Evolutionary conservation across 306 rosid genomes (phyloP), one percentile per base, ranked within the genome.

Genomic region (Fragaria vesca): DNA sequence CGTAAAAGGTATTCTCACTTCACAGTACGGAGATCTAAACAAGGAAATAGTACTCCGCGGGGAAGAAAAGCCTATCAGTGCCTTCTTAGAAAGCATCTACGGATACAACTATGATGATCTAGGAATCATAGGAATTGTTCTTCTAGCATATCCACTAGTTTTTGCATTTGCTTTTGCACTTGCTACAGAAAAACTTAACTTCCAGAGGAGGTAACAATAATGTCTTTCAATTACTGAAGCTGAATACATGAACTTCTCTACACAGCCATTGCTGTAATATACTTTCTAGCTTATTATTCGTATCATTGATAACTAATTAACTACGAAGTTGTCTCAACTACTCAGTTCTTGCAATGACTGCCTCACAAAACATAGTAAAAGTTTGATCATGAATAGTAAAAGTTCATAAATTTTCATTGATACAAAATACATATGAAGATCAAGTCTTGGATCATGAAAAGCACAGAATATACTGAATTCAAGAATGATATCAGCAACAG

Each of bases 151-250:
- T 54, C 74, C 81, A 62, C 81, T 83, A 12, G 69, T 46, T 28
- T 74, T 66, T 13, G 71, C 80, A 50, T 62, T 20, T 43, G 75
- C 13, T 32, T 83, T 83, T 57, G 78, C 81, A 62, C 72, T 1
- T 57, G 84, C 81, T 38, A 76, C 78, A 7, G 86, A 48, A 71
- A 75, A 83, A 66, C 58, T 83, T 2, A 76, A 83, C 81, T 83
- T 83, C 42, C 81, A 79, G 43, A 75, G 79, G 6, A 79, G 75
- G 30, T 83, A 38, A 5, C 6, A 45, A 75, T 52, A 40, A 42
- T 48, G 77, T 15, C 36, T 45, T 46, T 28, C 57, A 69, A 47
- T 42, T 16, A 42, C 43, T 36, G 4, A 55, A 55, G 5, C 32
- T 2, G 4, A 18, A 5, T 1, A 20, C n/a, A 11, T 5, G 51